Evolutionary conservation across 2,329 filamentous ascomycete species (phyloP).

Genomic region (Penicillium brasilianum): DNA sequence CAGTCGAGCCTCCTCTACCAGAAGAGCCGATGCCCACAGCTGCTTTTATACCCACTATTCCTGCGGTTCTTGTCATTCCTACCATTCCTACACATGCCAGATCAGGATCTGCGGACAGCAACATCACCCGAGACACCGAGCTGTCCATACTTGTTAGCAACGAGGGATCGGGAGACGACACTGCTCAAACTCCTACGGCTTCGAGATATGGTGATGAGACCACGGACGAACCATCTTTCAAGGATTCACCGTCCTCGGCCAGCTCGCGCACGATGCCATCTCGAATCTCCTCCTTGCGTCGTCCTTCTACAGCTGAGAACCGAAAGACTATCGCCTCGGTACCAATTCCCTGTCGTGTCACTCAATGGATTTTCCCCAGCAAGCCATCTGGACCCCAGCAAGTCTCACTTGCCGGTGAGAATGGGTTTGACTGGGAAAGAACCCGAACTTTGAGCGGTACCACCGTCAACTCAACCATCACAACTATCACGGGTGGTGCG

Average conservation of each 20-base stretch:
- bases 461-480: constrained; percentile 39
- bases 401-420: constrained; percentile 24
- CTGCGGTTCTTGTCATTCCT: background rate
- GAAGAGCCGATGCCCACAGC: constrained; percentile 9
- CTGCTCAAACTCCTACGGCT: constrained; percentile 16
- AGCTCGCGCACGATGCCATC: constrained; percentile 32
- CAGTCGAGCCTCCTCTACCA: constrained; percentile 10
- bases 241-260: constrained; percentile 21
- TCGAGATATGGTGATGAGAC: constrained; percentile 4
- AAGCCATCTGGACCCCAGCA: constrained; percentile 18
- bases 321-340: constrained; percentile 22
- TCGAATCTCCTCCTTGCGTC: constrained; percentile 28
- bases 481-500: constrained; percentile 27
- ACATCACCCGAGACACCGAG: constrained; percentile 10
- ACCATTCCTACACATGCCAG: constrained; percentile 11
- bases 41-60: background rate
- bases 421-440: constrained; percentile 32
- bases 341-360: constrained; percentile 35
- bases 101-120: constrained; percentile 21
- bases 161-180: constrained; percentile 3
- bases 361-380: constrained; percentile 40
- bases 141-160: constrained; percentile 4
- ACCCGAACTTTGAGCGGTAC: constrained; percentile 44
- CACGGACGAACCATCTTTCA: constrained; percentile 11
- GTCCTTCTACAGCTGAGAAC: constrained; percentile 27